These are phyloP conservation scores for Aspergillus alliaceus DNA, from an alignment of 2,329 filamentous ascomycete species.

Conservation along the genomic window DNA sequence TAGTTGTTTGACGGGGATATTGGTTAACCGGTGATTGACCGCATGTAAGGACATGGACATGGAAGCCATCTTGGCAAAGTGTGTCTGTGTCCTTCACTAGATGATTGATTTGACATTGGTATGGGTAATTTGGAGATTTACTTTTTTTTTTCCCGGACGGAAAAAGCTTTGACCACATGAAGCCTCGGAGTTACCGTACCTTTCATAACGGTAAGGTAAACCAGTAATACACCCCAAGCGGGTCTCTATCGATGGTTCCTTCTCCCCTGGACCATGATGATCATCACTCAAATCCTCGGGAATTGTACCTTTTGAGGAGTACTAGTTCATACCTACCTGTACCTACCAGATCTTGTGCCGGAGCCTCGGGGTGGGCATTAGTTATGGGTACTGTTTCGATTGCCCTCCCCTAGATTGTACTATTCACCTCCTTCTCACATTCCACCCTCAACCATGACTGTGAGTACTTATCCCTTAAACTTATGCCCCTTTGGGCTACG, in stretches of 20 bases:
- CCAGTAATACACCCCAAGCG: neutral
- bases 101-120: neutral
- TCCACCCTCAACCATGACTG: conserved; percentile 22
- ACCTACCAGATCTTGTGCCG: conserved; percentile 7
- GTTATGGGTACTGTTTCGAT: conserved; percentile 15
- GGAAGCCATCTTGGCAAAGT: conserved; percentile 28
- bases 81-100: neutral
- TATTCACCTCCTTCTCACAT: conserved; percentile 7
- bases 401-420: conserved; percentile 15
- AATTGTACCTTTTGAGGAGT: neutral
- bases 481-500: neutral
- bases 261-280: neutral
- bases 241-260: neutral
- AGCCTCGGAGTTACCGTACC: conserved; percentile 24
- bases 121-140: neutral
- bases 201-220: conserved; percentile 14
- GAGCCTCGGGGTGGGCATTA: conserved; percentile 20
- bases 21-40: conserved; percentile 58
- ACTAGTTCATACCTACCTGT: neutral
- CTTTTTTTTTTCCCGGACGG: conserved; percentile 3
- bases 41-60: conserved; percentile 42
- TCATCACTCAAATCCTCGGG: conserved; percentile 1
- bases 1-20: conserved; percentile 70
- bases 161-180: conserved; percentile 32
- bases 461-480: conserved; percentile 11